phyloP scores from a whole-genome alignment of 371 early-diverging fungal species.

The Gilbertella persicaria region DNA sequence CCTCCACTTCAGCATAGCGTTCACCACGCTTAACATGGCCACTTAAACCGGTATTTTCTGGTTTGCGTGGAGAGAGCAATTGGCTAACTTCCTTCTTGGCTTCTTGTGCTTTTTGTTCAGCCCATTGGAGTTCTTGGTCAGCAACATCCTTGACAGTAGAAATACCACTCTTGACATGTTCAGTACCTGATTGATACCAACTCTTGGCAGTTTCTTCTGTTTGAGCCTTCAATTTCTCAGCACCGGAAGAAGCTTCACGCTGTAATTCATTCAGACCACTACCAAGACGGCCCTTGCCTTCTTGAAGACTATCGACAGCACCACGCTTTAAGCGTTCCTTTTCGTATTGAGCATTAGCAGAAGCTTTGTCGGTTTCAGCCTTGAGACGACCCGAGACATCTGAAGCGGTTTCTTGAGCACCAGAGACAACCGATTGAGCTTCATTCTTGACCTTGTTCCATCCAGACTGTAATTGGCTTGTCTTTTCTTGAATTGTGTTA shows the following conservation, averaged over 20 bases:
- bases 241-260: constrained; percentile 5
- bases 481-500: constrained; percentile 3
- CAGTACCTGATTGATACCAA: constrained; percentile 18
- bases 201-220: constrained; percentile 16
- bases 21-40: constrained; percentile 28
- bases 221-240: constrained; percentile 12
- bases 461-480: constrained; percentile 9
- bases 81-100: constrained; percentile 22
- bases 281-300: constrained; percentile 6
- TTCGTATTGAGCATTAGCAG: constrained; percentile 6
- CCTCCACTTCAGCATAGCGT: constrained; percentile 35
- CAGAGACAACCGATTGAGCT: constrained; percentile 5
- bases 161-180: constrained; percentile 14
- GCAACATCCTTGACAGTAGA: constrained; percentile 6
- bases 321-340: constrained; percentile 8
- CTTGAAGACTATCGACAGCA: constrained; percentile 1
- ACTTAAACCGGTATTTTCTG: not conserved
- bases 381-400: constrained; percentile 10
- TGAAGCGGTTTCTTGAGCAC: constrained; percentile 10
- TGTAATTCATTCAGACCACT: constrained; percentile 1
- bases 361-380: constrained; percentile 11
- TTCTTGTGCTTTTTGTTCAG: constrained; percentile 15
- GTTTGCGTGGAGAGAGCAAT: constrained; percentile 2
- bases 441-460: constrained; percentile 17
- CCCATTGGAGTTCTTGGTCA: constrained; percentile 21